Evolutionary conservation across 495 filamentous ascomycete genomes (phyloP), one percentile per base, ranked within the genome.

Genomic region (Penicillium odoratum): DNA sequence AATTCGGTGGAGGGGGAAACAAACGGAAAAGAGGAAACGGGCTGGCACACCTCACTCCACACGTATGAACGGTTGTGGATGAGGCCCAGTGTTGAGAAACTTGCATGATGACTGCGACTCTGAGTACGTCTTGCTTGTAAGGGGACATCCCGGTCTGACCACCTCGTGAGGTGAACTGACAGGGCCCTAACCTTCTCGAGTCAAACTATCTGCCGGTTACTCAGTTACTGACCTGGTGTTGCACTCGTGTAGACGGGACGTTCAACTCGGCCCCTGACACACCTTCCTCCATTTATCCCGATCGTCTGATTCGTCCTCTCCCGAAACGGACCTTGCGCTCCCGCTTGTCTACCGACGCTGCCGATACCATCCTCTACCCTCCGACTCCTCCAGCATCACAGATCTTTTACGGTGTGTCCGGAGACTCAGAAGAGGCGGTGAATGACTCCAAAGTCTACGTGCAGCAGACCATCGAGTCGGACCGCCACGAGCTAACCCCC

Each of bases 281-380:
- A 48, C 78, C 81, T 51, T 92, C 92, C 49, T 79, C 86, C 33
- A 72, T 89, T 61, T 94, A 90, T 67, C 90, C 91, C 60, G 89
- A 95, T 64, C 85, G 95, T 64, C 88, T 92, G 55, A 98, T 99
- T 67, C 90, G 92, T 42, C 95, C 95, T 48, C 81, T 99, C 53
- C 95, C 95, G 33, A 94, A 89, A 74, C 85, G 91, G 58, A 86
- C 88, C 55, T 79, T 98, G 18, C 88, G 92, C 48, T 91, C 92
- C 59, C 86, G 91, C 40, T 79, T 99, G 26, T 89, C 92, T 15
- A 85, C 86, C 58, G 91, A 94, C 63, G 85, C 90, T 57, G 92
- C 90, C 51, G 86, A 89, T 38, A 85, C 86, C 15, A 93, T 97
- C 61, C 78, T 86, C 52, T 97, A 90, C 65, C 90, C 93, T 1